These are phyloP conservation scores for Tympanopsis confertula DNA, from an alignment of 2,329 filamentous ascomycete species.

Conservation along the genomic window DNA sequence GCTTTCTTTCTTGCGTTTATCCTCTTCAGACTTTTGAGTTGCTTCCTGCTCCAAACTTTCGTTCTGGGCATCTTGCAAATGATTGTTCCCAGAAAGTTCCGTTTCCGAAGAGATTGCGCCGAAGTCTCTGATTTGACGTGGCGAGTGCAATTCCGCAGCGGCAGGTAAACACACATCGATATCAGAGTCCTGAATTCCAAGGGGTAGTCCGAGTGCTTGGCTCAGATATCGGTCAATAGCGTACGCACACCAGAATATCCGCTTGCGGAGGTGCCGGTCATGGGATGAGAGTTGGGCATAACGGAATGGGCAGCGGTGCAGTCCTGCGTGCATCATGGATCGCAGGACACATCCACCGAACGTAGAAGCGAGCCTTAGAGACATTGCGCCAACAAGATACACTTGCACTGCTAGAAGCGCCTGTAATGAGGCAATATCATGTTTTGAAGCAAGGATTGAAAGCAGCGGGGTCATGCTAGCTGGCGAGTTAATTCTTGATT, in stretches of 20 bases:
- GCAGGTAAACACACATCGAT: constrained; percentile 23
- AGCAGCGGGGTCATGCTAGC: constrained; percentile 23
- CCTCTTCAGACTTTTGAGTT: constrained; percentile 3
- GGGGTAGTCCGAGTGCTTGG: constrained; percentile 21
- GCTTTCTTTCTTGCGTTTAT: constrained; percentile 2
- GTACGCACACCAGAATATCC: constrained; percentile 27
- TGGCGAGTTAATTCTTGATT: constrained; percentile 22
- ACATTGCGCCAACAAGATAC: constrained; percentile 33
- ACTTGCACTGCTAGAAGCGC: constrained; percentile 33
- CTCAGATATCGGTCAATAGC: constrained; percentile 22
- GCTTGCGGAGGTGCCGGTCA: constrained; percentile 20
- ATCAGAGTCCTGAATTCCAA: constrained; percentile 20
- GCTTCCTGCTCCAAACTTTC: neutral
- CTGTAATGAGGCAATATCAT: constrained; percentile 32
- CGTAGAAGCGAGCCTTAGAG: constrained; percentile 32
- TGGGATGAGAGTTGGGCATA: constrained; percentile 27
- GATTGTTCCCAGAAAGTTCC: constrained; percentile 5
- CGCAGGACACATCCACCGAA: constrained; percentile 32
- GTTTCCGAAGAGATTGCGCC: constrained; percentile 1
- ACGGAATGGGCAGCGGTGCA: constrained; percentile 37
- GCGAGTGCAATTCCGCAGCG: constrained; percentile 10
- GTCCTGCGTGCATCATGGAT: constrained; percentile 33
- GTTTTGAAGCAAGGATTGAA: constrained; percentile 21
- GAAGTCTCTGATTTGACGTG: constrained; percentile 3
- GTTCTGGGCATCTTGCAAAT: constrained; percentile 1